phyloP scores from a whole-genome alignment of 177 flowering plant species.

The Telopea speciosissima region DNA sequence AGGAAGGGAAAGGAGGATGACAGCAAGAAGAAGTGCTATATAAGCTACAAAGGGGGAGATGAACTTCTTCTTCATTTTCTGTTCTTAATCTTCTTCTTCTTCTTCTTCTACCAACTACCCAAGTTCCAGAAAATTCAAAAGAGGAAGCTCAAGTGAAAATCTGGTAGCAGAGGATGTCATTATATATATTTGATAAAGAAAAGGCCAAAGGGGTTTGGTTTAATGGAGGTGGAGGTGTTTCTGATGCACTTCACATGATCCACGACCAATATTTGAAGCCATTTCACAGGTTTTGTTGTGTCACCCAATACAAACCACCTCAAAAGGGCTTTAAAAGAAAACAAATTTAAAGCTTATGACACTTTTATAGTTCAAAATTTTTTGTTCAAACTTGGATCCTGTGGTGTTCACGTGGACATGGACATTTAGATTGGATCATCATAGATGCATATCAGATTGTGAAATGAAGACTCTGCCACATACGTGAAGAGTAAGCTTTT shows the following conservation, averaged over 20 bases:
- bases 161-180: not conserved
- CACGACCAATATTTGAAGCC: conserved; percentile 31
- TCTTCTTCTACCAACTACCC: not conserved
- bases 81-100: not conserved
- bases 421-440: not conserved
- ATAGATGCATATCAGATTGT: not conserved
- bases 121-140: not conserved
- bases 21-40: conserved; percentile 13
- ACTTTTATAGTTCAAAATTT: not conserved
- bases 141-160: not conserved
- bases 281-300: conserved; percentile 32
- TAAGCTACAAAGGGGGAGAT: conserved; percentile 9
- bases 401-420: conserved; percentile 16
- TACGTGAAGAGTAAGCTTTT: conserved; percentile 18
- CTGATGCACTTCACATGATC: conserved; percentile 56
- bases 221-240: conserved; percentile 29
- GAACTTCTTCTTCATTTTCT: conserved; percentile 19
- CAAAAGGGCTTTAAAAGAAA: not conserved
- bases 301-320: not conserved
- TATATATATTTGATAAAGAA: conserved; percentile 11
- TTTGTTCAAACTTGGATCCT: not conserved
- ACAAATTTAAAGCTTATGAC: too few relatives aligned
- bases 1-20: conserved; percentile 21
- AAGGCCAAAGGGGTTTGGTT: conserved; percentile 5
- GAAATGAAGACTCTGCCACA: conserved; percentile 17